Conservation (phyloP, 495 filamentous ascomycete genomes). For the Annulohypoxylon nitens region DNA sequence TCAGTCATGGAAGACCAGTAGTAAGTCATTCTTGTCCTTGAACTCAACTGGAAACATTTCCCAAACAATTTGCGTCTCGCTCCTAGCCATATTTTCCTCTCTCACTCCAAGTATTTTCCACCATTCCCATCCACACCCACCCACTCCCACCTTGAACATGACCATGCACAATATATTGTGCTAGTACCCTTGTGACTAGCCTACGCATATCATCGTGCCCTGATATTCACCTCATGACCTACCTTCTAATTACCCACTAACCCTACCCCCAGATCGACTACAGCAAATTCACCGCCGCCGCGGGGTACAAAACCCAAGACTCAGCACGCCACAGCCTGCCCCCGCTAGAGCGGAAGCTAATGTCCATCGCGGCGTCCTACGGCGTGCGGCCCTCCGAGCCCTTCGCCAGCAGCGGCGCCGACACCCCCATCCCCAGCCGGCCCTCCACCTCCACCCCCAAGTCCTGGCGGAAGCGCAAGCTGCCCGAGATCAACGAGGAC, state of each 20-base stretch:
- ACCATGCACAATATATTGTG: too few relatives aligned
- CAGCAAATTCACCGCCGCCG: conserved; percentile 28
- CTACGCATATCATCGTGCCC: too few relatives aligned
- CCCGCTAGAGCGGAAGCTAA: conserved; percentile 36
- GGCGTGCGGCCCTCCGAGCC: not conserved
- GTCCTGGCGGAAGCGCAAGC: too few relatives aligned
- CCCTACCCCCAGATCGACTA: conserved; percentile 24
- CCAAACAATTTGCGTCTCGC: too few relatives aligned
- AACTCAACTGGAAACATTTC: not conserved
- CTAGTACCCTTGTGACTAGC: too few relatives aligned
- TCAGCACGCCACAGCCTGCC: conserved; percentile 37
- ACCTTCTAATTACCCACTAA: conserved; percentile 1
- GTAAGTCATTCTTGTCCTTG: conserved; percentile 15
- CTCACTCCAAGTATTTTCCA: too few relatives aligned
- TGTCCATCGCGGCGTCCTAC: not conserved
- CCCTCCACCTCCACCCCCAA: too few relatives aligned
- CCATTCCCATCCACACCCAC: too few relatives aligned
- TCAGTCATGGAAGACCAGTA: conserved; percentile 24
- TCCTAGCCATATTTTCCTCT: too few relatives aligned
- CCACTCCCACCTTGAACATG: too few relatives aligned
- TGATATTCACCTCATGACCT: not conserved
- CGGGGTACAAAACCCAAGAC: conserved; percentile 31
- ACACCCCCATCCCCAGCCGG: too few relatives aligned
- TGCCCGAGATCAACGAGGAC: too few relatives aligned
- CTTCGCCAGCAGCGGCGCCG: not conserved